Percentiles rank a stretch among this genome's conserved stretches.
Evolutionary conservation across 1,284 basidiomycete species (phyloP).

Genomic region (Boletus sp.): DNA sequence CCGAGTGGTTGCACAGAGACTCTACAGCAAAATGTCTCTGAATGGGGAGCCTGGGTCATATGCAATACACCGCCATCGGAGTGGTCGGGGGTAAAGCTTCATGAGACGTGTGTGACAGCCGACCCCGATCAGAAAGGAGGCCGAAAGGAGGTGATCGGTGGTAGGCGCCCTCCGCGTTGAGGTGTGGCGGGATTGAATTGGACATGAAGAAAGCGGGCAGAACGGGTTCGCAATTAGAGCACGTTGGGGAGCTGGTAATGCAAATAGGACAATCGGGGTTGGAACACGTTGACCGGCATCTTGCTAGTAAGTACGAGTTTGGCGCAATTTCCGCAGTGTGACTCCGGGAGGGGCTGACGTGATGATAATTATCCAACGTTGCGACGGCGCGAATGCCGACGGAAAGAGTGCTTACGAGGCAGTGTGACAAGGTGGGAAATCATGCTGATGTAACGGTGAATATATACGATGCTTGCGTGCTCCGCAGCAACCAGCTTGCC

Average conservation of each 20-base stretch:
- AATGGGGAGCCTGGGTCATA: not conserved
- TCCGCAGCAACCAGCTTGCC: conserved; percentile 29
- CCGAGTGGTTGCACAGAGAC: not conserved
- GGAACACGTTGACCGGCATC: conserved; percentile 3
- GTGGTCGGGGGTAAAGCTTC: conserved; percentile 4
- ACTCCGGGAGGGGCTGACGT: conserved; percentile 20
- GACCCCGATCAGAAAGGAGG: conserved; percentile 27
- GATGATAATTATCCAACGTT: conserved; percentile 16
- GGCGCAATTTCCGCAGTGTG: conserved; percentile 21
- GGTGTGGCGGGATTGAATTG: conserved; percentile 5
- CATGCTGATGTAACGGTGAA: conserved; percentile 36
- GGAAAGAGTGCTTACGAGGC: conserved; percentile 8
- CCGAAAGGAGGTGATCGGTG: conserved; percentile 28
- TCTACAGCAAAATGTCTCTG: not conserved
- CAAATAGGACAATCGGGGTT: conserved; percentile 1
- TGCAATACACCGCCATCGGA: conserved; percentile 10
- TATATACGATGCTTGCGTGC: conserved; percentile 37
- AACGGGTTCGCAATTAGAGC: not conserved
- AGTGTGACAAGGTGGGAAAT: conserved; percentile 29
- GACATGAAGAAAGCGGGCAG: conserved; percentile 2
- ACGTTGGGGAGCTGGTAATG: conserved; percentile 1
- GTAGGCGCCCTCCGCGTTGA: conserved; percentile 21
- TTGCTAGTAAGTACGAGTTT: not conserved
- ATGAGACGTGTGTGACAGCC: conserved; percentile 5
- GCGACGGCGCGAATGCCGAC: conserved; percentile 21